Evolutionary conservation across 2,329 filamentous ascomycete genomes (phyloP), one percentile per base, ranked within the genome.

Genomic region (Fusarium sp.): DNA sequence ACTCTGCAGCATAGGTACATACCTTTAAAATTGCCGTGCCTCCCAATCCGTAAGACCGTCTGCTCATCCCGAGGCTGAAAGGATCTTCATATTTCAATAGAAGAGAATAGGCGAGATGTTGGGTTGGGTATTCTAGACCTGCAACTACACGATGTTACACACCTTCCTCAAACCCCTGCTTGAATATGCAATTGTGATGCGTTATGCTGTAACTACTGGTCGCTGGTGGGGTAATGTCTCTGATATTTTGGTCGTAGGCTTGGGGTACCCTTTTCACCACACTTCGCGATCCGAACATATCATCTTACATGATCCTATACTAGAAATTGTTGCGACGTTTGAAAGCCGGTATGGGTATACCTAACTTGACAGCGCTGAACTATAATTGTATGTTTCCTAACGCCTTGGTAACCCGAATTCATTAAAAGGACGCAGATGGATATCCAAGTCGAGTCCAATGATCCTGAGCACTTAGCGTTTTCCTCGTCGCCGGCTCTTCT

Each of bases 401-500:
- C 31, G 25, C 20, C 12, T 50, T 38, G 31, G 17, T 27, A 25
- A 22, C 31, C 22, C 27, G 25, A 42, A 22, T 17, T 44, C 49
- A 56, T 44, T 44, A 25, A 54, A 45, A 53, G 15, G 31, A 57
- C 33, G 55, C 55, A 49, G 36, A 29, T 36, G 45, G n/a, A 52
- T 27, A 17, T 18, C 25, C 25, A 55, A 49, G 8, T 42, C 14
- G 35, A 47, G 13, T 25, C 42, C n/a, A 52, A 15, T 53, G 27
- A 22, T 44, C 29, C 20, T 38, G n/a, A 35, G 25, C 13, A 10
- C 29, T 49, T 64, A 72, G 47, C 72, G 67, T 77, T 81, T 89
- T 58, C 84, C 85, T 77, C 86, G 87, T 35, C 87, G 84, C 78
- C 87, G 88, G 22, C 83, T 84, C 77, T 87, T 90, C 74, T 84